Conservation (phyloP, 1,284 basidiomycete genomes). For the Moniliophthora roreri region DNA sequence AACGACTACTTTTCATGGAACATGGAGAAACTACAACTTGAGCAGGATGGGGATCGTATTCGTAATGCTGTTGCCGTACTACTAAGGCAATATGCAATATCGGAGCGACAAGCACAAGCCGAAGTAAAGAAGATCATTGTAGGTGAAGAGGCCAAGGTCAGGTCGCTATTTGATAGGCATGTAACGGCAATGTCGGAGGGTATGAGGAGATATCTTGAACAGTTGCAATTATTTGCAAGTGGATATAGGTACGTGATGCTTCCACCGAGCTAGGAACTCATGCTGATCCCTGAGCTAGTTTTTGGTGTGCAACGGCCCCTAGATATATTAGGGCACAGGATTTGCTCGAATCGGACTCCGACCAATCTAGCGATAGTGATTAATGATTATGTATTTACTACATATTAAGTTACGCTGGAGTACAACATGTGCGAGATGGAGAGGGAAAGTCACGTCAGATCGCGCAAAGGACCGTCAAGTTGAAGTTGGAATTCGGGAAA, state of each 20-base stretch:
- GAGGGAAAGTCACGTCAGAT: too few relatives aligned
- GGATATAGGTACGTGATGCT: conserved; percentile 22
- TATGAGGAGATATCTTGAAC: conserved; percentile 16
- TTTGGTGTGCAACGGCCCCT: conserved; percentile 21
- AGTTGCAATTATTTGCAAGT: conserved; percentile 17
- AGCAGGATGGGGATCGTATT: conserved; percentile 19
- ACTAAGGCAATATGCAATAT: conserved; percentile 19
- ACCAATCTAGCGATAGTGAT: too few relatives aligned
- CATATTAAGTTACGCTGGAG: too few relatives aligned
- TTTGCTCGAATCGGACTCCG: neutral
- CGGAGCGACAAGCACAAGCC: conserved; percentile 14
- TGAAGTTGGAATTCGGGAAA: too few relatives aligned
- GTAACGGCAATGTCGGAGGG: neutral
- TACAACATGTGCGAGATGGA: too few relatives aligned
- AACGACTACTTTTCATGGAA: conserved; percentile 27
- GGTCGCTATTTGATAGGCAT: conserved; percentile 1
- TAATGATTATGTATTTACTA: too few relatives aligned
- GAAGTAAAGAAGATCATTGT: conserved; percentile 20
- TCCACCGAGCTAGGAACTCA: too few relatives aligned
- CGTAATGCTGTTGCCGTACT: conserved; percentile 21
- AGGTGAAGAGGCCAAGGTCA: conserved; percentile 19
- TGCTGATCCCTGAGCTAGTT: too few relatives aligned
- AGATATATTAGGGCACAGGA: conserved; percentile 19
- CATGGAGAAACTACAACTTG: conserved; percentile 18
- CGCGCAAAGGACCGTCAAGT: too few relatives aligned